Percentiles rank a stretch among this genome's conserved stretches.
These are phyloP conservation scores for Epicoccum sorghinum DNA, from an alignment of 2,329 filamentous ascomycete species.

Conservation along the genomic window DNA sequence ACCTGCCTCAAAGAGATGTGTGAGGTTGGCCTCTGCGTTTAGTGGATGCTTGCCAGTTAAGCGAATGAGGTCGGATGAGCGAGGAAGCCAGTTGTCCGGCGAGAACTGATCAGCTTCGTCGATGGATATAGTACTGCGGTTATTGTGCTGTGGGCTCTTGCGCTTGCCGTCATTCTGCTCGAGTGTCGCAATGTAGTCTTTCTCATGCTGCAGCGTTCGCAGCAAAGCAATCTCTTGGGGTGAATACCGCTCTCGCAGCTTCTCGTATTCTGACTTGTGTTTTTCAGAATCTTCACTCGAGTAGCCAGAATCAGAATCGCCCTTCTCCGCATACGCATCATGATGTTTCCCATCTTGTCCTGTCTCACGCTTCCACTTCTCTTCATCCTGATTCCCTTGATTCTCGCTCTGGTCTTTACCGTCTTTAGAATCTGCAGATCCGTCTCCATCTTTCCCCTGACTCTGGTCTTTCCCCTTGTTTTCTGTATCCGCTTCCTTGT, in stretches of 20 bases:
- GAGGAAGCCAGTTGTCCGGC: constrained; percentile 61
- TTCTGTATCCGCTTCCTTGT: no score
- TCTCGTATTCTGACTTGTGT: constrained; percentile 32
- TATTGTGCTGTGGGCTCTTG: constrained; percentile 44
- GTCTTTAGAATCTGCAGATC: background rate
- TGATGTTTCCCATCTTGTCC: constrained; percentile 46
- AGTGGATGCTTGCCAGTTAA: constrained; percentile 61
- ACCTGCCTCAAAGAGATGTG: constrained; percentile 53
- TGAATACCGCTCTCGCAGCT: constrained; percentile 46
- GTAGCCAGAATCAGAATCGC: constrained; percentile 20
- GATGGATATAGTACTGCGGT: constrained; percentile 45
- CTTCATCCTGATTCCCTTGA: constrained; percentile 33
- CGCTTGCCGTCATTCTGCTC: constrained; percentile 53
- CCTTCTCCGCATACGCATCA: constrained; percentile 42
- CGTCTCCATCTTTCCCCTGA: constrained; percentile 27
- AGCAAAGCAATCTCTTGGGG: constrained; percentile 49
- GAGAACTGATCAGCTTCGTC: constrained; percentile 59
- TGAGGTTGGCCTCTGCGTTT: constrained; percentile 56
- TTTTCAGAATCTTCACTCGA: constrained; percentile 26
- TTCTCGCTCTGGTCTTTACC: constrained; percentile 1
- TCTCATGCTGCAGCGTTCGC: constrained; percentile 53
- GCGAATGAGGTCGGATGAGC: constrained; percentile 55
- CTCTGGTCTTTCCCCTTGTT: background rate
- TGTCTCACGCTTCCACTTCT: constrained; percentile 28
- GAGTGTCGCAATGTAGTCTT: constrained; percentile 49